Percentiles rank a stretch among this genome's conserved stretches.
Evolutionary conservation across 1,284 basidiomycete genomes (phyloP).

Genomic region (Moesziomyces parantarcticus): DNA sequence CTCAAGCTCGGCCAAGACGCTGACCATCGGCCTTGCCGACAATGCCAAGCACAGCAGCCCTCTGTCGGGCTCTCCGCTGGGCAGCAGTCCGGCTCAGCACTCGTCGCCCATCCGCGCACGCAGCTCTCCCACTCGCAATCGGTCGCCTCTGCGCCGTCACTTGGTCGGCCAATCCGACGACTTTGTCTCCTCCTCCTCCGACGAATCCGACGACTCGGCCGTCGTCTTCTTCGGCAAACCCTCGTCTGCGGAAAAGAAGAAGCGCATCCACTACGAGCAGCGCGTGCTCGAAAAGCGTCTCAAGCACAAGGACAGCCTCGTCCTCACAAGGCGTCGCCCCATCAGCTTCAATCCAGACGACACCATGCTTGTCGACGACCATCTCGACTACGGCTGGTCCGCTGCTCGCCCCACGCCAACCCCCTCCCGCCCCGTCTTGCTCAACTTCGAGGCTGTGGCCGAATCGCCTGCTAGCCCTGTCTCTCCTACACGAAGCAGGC

Average conservation of each 20-base stretch:
- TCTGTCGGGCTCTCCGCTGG: slow-evolving; percentile 5
- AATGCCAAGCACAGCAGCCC: slow-evolving; percentile 9
- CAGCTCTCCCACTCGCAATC: slow-evolving; percentile 18
- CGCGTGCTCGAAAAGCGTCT: slow-evolving; percentile 42
- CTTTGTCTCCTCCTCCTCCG: slow-evolving; percentile 25
- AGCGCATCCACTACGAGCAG: slow-evolving; percentile 47
- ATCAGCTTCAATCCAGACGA: slow-evolving; percentile 51
- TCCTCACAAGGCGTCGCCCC: slow-evolving; percentile 36
- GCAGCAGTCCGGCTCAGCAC: slow-evolving; percentile 9
- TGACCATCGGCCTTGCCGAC: slow-evolving; percentile 13
- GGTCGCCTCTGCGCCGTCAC: slow-evolving; percentile 17
- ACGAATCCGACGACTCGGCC: slow-evolving; percentile 39
- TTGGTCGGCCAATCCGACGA: slow-evolving; percentile 10
- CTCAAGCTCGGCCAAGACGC: slow-evolving; percentile 31
- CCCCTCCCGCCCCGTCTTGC: not conserved
- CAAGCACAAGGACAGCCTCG: slow-evolving; percentile 49
- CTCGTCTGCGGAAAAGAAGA: slow-evolving; percentile 45
- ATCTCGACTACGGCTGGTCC: slow-evolving; percentile 21
- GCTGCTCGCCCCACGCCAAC: slow-evolving; percentile 24
- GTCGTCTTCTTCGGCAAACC: slow-evolving; percentile 53
- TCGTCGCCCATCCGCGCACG: slow-evolving; percentile 18
- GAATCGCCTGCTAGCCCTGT: not conserved
- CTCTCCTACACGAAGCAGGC: slow-evolving; percentile 17
- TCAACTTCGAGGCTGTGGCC: not conserved
- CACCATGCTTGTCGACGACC: slow-evolving; percentile 44